Percentiles rank a stretch among this genome's conserved stretches.
Conservation (phyloP, 192 early-diverging fungal species). For the Coemansia sp. region DNA sequence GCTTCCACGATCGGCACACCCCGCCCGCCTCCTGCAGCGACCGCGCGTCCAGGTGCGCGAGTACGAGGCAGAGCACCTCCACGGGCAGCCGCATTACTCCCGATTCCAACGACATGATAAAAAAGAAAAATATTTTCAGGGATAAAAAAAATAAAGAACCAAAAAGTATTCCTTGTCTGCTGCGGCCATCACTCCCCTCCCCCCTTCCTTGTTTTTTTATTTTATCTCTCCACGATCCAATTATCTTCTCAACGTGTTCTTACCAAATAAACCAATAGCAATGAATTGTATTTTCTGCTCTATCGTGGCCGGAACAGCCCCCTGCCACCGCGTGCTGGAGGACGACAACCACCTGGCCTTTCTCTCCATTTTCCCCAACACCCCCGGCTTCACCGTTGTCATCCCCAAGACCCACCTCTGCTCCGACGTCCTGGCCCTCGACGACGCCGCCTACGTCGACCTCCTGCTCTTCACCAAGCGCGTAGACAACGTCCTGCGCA, state of each 20-base stretch:
- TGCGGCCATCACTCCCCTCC: too few relatives aligned
- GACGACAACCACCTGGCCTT: conserved; percentile 25
- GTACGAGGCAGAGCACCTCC: conserved; percentile 25
- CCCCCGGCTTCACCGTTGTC: conserved; percentile 26
- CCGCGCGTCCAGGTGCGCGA: conserved; percentile 16
- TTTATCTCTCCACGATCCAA: background rate
- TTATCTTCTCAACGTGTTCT: background rate
- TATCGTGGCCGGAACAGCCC: conserved; percentile 18
- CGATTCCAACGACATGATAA: background rate
- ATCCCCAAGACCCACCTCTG: conserved; percentile 19
- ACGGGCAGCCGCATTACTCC: conserved; percentile 14
- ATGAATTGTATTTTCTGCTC: conserved; percentile 19
- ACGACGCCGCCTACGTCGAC: conserved; percentile 10
- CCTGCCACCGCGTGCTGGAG: conserved; percentile 21
- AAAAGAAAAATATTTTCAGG: background rate
- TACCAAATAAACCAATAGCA: background rate
- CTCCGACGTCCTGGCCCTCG: conserved; percentile 25
- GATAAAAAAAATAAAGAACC: too few relatives aligned
- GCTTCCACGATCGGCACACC: conserved; percentile 25
- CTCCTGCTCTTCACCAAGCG: conserved; percentile 27
- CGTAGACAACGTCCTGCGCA: conserved; percentile 21
- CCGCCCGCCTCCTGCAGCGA: conserved; percentile 15
- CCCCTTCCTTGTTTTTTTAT: too few relatives aligned
- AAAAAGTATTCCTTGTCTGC: too few relatives aligned
- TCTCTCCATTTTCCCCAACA: conserved; percentile 28